Base-by-base conservation (phyloP, 352 stramenopile genomes). In the Pythium angustatum region DNA sequence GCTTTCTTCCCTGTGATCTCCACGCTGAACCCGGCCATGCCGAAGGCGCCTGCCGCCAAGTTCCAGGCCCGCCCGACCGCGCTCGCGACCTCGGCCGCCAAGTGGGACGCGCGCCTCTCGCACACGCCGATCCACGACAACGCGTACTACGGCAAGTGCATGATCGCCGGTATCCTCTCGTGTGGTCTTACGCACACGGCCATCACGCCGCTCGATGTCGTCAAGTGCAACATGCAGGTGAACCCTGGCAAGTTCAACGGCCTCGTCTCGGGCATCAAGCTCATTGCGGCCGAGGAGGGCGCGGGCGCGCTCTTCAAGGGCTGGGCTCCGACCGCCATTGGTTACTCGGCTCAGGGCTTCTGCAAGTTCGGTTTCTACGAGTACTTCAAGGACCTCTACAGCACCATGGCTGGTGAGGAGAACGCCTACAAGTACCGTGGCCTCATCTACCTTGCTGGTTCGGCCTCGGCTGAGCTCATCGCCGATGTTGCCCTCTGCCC, bases 151-250 rank as follows among this genome's bases (percentile, higher is more conserved):
- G 79, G 78, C 72, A 97, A 97, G 86, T 98, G 93, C 85, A 97
- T 98, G 87, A 83, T 97, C 47, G 93, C 81, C 52, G 93, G 93
- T 68, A 69, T 98, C 47, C 77, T 98, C 24, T 96, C 91, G 63
- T 98, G 93, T 77, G 93, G 93, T 45, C 74, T 96, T 30, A 98
- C 93, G 43, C 93, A 98, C 87, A 97, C 93, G 55, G 81, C 83
- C 54, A 96, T 98, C 71, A 96, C 87, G 31, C 91, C 93, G 21
- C 77, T 98, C 34, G 93, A 98, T 76, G 87, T 98, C 33, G 93
- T 97, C 66, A 98, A 98, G 83, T 98, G 93, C 78, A 96, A 96
- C 86, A 98, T 97, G 89, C 93, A 98, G 73, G 90, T 96, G 63
- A 91, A 91, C 77, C 79, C 91, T 14, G 72, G 64, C 69, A 95